Base-by-base conservation (phyloP, 768 basidiomycete genomes). In the Sarcodon sp. region DNA sequence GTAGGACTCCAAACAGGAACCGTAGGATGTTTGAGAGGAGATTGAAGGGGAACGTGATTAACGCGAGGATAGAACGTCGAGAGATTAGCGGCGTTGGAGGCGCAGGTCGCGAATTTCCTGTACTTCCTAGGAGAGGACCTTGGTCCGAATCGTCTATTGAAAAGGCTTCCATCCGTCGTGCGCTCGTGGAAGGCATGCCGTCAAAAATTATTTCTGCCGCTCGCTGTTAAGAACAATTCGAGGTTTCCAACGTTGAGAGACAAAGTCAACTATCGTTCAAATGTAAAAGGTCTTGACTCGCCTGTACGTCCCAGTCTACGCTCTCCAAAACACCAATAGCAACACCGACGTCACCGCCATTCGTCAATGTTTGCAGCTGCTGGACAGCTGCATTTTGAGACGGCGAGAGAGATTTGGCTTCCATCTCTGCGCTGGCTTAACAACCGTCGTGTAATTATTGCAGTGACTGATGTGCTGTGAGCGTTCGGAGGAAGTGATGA, bases 221-320 rank as follows among this genome's bases (percentile, higher is more conserved):
- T 51, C 71, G 68, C 76, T 83, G 54, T 18, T 18, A 37, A n/a
- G 27, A 43, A 35, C 32, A 51, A 49, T 18, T 35, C 45, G 35
- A 21, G 44, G n/a, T 15, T 27, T 27, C 21, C 13, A 15, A 41
- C 6, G 3, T 2, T 41, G 13, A 48, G 44, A 43, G 21, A 31
- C 18, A 46, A 43, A 53, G 21, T 41, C 34, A n/a, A 38, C 16
- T 36, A 47, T 27, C 18, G 32, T 43, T 39, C 47, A 27, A 35
- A 35, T 38, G 11, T 33, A 12, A 39, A 46, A 33, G 13, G 15
- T 45, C 12, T 21, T 27, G 6, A 53, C 71, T 53, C 47, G 80
- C 83, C 70, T 80, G 70, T 33, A 87, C 74, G 64, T 85, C 77
- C 83, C 83, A 87, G 44, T 71, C 72, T 7, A 82, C 79, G 49